A percentile compares a stretch with the other conserved stretches of the same genome.
These are phyloP conservation scores for Austropuccinia psidii DNA, from an alignment of 1,284 basidiomycete species.

Conservation along the genomic window DNA sequence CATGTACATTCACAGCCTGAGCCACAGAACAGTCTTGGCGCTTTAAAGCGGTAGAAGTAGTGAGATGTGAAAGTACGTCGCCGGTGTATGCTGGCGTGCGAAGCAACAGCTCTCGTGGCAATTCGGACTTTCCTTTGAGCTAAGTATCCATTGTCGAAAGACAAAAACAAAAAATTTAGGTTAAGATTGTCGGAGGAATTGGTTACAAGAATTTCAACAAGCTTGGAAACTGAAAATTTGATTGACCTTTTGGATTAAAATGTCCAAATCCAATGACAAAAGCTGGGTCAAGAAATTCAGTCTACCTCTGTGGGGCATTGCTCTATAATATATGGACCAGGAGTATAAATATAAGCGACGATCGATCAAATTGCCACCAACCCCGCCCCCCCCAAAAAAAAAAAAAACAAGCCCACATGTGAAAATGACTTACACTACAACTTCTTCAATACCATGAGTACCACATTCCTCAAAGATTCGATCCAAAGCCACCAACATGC, in stretches of 20 bases:
- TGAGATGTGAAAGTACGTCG: constrained; percentile 76
- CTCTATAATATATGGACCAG: too few relatives aligned
- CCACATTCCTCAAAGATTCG: constrained; percentile 63
- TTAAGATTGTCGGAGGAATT: background rate
- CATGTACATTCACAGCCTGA: constrained; percentile 60
- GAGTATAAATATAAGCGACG: too few relatives aligned
- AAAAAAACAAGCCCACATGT: background rate
- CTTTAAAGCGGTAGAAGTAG: constrained; percentile 46
- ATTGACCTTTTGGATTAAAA: constrained; percentile 17
- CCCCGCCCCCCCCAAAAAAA: too few relatives aligned
- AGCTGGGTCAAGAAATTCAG: constrained; percentile 76
- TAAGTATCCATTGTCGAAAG: constrained; percentile 69
- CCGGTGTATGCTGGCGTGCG: constrained; percentile 56
- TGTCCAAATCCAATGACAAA: constrained; percentile 46
- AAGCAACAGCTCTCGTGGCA: constrained; percentile 49
- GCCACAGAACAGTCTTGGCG: constrained; percentile 44
- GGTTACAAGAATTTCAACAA: too few relatives aligned
- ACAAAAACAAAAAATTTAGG: constrained; percentile 51
- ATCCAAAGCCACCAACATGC: constrained; percentile 76
- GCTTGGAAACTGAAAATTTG: too few relatives aligned
- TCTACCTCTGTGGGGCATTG: constrained; percentile 64
- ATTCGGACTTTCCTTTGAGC: constrained; percentile 67
- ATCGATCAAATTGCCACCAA: too few relatives aligned
- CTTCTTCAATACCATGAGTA: background rate
- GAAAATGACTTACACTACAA: constrained; percentile 8